Conservation (phyloP, 768 basidiomycete species). For the Kwoniella dejecticola region DNA sequence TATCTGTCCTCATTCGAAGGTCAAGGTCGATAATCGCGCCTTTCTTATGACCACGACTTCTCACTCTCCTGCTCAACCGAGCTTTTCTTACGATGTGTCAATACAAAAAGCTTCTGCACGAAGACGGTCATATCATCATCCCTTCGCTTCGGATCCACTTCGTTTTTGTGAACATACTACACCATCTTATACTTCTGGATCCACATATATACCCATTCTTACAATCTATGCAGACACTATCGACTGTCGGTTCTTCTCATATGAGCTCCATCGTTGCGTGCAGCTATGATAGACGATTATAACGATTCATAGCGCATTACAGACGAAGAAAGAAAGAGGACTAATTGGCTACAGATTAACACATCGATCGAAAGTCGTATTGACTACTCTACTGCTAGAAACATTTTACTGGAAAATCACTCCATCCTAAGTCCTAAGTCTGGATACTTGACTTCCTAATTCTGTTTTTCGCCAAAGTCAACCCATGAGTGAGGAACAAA, state of each 20-base stretch:
- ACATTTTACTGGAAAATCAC: background rate
- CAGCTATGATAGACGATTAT: background rate
- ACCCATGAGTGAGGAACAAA: constrained; percentile 51
- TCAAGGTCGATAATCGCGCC: constrained; percentile 27
- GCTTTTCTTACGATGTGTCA: background rate
- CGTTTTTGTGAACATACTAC: too few species aligned
- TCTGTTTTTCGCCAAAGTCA: constrained; percentile 47
- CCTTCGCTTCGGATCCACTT: too few species aligned
- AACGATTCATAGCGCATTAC: background rate
- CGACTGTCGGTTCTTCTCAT: background rate
- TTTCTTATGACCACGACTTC: background rate
- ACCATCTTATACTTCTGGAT: too few species aligned
- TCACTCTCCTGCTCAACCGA: background rate
- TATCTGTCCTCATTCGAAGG: constrained; percentile 45
- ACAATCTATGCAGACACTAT: background rate
- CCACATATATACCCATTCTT: background rate
- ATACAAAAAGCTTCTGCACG: too few species aligned
- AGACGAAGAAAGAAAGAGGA: background rate
- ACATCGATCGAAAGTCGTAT: too few species aligned
- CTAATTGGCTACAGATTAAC: background rate
- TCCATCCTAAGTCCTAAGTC: background rate
- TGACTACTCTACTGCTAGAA: too few species aligned
- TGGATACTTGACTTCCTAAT: constrained; percentile 6
- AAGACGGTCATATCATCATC: too few species aligned
- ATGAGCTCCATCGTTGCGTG: too few species aligned